Evolutionary conservation across 1,284 basidiomycete genomes (phyloP).

Genomic region (Cryptococcus deneoformans): DNA sequence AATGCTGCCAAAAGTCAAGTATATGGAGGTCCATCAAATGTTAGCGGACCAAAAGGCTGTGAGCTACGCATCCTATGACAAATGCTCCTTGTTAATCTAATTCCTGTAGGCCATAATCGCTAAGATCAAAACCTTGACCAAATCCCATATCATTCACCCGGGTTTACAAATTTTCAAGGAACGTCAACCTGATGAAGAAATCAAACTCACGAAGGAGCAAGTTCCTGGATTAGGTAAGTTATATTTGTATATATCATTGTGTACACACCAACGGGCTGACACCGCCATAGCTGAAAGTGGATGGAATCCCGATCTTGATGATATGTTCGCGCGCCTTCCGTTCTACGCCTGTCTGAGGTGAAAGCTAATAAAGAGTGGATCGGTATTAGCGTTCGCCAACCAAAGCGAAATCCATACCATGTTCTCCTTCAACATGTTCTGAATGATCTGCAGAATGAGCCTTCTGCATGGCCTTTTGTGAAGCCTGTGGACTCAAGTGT

Average conservation of each 20-base stretch:
- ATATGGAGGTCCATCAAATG: constrained; percentile 76
- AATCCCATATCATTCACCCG: constrained; percentile 79
- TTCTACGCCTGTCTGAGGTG: too few species aligned
- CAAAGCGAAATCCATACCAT: constrained; percentile 58
- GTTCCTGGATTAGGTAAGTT: constrained; percentile 78
- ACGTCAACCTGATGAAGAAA: constrained; percentile 37
- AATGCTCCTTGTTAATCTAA: too few species aligned
- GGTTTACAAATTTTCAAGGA: constrained; percentile 76
- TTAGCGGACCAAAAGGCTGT: constrained; percentile 79
- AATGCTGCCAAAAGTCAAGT: constrained; percentile 87
- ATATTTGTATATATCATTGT: neutral
- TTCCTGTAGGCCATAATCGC: constrained; percentile 63
- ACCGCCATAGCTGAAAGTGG: constrained; percentile 70
- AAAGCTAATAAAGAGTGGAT: too few species aligned
- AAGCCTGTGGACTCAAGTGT: constrained; percentile 70
- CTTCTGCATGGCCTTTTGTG: constrained; percentile 72
- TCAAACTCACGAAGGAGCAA: constrained; percentile 53
- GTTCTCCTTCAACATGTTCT: constrained; percentile 77
- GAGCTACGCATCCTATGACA: constrained; percentile 10
- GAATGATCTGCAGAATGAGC: constrained; percentile 75
- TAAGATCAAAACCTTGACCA: constrained; percentile 86
- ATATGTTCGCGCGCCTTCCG: constrained; percentile 56
- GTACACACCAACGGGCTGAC: neutral
- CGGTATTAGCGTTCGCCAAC: constrained; percentile 52
- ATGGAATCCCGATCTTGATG: constrained; percentile 85